These are phyloP conservation scores for Penicillium sumatraense DNA, from an alignment of 2,329 filamentous ascomycete species.

Conservation along the genomic window DNA sequence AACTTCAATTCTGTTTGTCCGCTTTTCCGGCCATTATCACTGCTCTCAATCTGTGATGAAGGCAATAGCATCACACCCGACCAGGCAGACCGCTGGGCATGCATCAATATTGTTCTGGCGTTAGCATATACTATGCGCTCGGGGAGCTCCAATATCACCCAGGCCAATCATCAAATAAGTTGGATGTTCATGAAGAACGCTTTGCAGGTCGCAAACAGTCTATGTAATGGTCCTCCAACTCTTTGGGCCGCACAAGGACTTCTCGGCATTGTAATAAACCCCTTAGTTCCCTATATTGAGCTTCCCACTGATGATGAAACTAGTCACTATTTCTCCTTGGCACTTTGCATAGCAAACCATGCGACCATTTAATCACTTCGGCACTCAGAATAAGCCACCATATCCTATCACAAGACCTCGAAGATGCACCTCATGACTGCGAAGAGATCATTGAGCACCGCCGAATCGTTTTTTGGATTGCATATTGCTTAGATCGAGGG, in stretches of 20 bases:
- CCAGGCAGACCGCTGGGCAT: neutral
- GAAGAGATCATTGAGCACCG: neutral
- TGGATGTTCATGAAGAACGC: conserved; percentile 1
- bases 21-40: neutral
- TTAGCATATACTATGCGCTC: neutral
- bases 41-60: neutral
- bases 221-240: neutral
- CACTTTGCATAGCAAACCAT: neutral
- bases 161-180: neutral
- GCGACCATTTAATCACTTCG: neutral
- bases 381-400: neutral
- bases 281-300: neutral
- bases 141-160: neutral
- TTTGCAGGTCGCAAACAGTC: neutral
- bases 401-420: neutral
- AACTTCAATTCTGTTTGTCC: neutral
- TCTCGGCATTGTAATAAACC: neutral
- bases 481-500: neutral
- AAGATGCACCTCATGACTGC: neutral
- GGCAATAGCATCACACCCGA: neutral
- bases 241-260: neutral
- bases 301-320: neutral
- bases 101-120: neutral
- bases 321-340: neutral
- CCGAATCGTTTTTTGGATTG: neutral